Evolutionary conservation across 352 stramenopile species (phyloP).

Genomic region (Pythium grandisporangium): DNA sequence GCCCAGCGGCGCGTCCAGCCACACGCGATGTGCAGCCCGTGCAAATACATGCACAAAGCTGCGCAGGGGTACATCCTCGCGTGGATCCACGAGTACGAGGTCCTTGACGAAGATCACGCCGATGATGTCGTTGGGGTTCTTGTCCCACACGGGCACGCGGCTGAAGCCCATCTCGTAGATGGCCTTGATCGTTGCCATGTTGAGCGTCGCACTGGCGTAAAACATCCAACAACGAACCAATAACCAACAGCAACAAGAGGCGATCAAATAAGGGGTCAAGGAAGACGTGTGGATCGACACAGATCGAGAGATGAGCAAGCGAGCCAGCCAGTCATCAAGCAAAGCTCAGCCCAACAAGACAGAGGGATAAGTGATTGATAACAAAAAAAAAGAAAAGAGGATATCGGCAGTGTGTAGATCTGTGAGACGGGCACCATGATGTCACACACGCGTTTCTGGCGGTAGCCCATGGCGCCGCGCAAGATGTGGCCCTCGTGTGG

Average conservation of each 20-base stretch:
- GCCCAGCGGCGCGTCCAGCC: constrained; percentile 51
- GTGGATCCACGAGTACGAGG: constrained; percentile 77
- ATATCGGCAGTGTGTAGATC: constrained; percentile 72
- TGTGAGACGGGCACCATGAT: constrained; percentile 90
- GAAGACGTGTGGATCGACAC: too few relatives aligned
- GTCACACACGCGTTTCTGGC: constrained; percentile 68
- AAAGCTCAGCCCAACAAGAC: too few relatives aligned
- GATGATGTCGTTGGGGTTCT: constrained; percentile 94
- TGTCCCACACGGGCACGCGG: constrained; percentile 93
- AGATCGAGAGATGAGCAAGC: constrained; percentile 13
- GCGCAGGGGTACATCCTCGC: constrained; percentile 51
- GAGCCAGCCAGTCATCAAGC: constrained; percentile 13
- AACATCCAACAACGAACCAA: constrained; percentile 4
- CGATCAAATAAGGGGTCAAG: too few relatives aligned
- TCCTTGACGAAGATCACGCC: constrained; percentile 95
- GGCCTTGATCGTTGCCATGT: constrained; percentile 46
- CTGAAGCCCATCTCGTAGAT: constrained; percentile 91
- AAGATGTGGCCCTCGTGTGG: constrained; percentile 94
- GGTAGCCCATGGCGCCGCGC: constrained; percentile 76
- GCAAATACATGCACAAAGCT: constrained; percentile 90
- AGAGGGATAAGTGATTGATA: too few relatives aligned
- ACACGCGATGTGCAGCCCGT: constrained; percentile 60
- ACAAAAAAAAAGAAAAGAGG: constrained; percentile 18
- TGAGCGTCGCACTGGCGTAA: constrained; percentile 37
- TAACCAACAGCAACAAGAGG: constrained; percentile 2